Base-by-base conservation (phyloP, 140 eudicot species). In the Artemisia princeps region DNA sequence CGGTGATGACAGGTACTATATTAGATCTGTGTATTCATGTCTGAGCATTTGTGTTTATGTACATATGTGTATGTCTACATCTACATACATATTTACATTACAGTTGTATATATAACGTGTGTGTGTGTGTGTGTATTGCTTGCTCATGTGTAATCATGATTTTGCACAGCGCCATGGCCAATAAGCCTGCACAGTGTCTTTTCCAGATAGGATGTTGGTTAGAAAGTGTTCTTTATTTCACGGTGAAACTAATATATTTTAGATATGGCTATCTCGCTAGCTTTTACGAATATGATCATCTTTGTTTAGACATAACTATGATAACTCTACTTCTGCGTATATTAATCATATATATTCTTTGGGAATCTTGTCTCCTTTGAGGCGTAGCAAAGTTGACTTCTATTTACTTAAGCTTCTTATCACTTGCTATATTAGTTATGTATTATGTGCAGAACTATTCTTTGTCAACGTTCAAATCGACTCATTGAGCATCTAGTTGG, bases 1-100 rank as follows among this genome's bases (percentile, higher is more conserved):
- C 40, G 96, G 90, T 30, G 96, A 89, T 84, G 95, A 79, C 84
- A 86, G 91, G 96, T 86, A 79, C 45, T 28, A 12, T 23, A 26
- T 50, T 17, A 50, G 19, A 17, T 17, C 45, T 15, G 44, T 62
- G 15, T 37, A 68, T 55, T n/a, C 26, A 62, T 72, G 19, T 19
- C 3, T 15, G 37, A 4, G 46, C 33, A 8, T 10, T 14, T 60
- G 19, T 60, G 13, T 48, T 14, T 24, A 2, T 48, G 1, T 64
- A 22, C 23, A 48, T 45, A 54, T 64, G 10, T 45, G 22, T 45
- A 12, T 23, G 16, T 42, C 13, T 22, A 14, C 4, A 1, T 11
- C 17, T 56, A 9, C 11, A 10, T 20, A 4, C 14, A 20, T 22
- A 9, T 20, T 4, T 30, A 30, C 40, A 30, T 37, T 53, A 16